Evolutionary conservation across 2,329 filamentous ascomycete genomes (phyloP), one percentile per base, ranked within the genome.

Genomic region (Trichoderma afroharzianum): DNA sequence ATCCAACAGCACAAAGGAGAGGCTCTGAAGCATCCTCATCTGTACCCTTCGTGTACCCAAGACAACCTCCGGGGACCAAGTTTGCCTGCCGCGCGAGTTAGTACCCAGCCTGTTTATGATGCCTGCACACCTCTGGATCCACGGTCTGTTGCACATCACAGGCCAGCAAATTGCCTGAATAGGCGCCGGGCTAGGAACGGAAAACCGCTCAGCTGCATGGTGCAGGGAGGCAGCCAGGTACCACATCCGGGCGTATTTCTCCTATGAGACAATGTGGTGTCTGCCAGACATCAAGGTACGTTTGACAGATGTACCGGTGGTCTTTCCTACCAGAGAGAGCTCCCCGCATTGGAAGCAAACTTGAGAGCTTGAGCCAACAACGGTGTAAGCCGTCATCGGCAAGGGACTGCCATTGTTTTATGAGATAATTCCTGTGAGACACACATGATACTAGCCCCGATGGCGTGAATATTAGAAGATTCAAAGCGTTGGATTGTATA

Each of bases 141-240:
- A 61, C 36, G 66, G 8, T 32, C 14, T 5, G 32, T 58, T 33
- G 15, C 47, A 57, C 43, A 66, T 57, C 21, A 30, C 12, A 21
- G 43, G 43, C 36, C 63, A 28, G 64, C 33, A 47, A 24, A 33
- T 26, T 53, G 36, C 12, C 33, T 24, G 39, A 32, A 64, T 21
- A 24, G 26, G 39, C 39, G 28, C 57, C 43, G 12, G 21, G 6
- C 57, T 57, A 33, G 32, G 15, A 50, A n/a, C 58, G 36, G 32
- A 70, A 70, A 70, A 70, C 50, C 68, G 50, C 68, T 63, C 68
- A 63, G 32, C 47, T 63, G 68, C 68, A 63, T 70, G 30, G 28
- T 9, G 59, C 30, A 39, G 21, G 43, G 59, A 63, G 68, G 63
- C 32, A 57, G 63, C 63, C 63, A 67, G 63, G 63, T 18, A 67